Base-by-base conservation (phyloP, 2,329 filamentous ascomycete genomes). In the Cladosporium sp. region DNA sequence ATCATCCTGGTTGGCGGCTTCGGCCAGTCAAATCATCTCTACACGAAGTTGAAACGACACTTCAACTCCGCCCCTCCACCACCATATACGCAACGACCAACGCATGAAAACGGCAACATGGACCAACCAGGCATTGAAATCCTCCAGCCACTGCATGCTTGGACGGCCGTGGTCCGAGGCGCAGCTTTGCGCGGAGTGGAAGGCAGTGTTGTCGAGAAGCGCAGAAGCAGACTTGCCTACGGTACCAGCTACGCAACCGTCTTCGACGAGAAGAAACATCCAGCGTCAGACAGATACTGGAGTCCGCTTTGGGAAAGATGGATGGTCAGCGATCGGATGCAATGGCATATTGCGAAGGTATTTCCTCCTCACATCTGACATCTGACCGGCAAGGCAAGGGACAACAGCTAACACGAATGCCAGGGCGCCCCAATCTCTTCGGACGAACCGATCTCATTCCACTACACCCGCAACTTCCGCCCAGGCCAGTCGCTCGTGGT, bases 251-350 rank as follows among this genome's bases (percentile, higher is more conserved):
- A 93, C 76, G 91, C 91, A 0, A 93, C 91, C 0, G 74, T 76
- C 6, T 94, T 91, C 75, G 90, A 93, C 70, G 89, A 91, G 73
- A 83, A 85, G 58, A 91, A 89, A 74, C 91, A 94, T 75, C 86
- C 86, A 3, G 86, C 91, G 6, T 85, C 83, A 51, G 91, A 93
- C 76, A 81, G 90, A 59, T 93, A 93, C 74, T 93, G 90, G 90
- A 90, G 87, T 69, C 90, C 89, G 6, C 76, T 93, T 26, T 92
- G 90, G 90, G 90, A 93, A 79, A 79, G 90, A 58, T 93, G 89
- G 90, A 93, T 92, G 90, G 90, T 93, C 7, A 88, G 85, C 54
- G 89, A 93, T 76, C 84, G 91, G 57, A 93, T 94, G 90, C 89
- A 92, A 78, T 93, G 91, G 91, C 90, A 93, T 76, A 91, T 93